phyloP scores from a whole-genome alignment of 345 rosid species.

The Aquilaria yunnanensis region DNA sequence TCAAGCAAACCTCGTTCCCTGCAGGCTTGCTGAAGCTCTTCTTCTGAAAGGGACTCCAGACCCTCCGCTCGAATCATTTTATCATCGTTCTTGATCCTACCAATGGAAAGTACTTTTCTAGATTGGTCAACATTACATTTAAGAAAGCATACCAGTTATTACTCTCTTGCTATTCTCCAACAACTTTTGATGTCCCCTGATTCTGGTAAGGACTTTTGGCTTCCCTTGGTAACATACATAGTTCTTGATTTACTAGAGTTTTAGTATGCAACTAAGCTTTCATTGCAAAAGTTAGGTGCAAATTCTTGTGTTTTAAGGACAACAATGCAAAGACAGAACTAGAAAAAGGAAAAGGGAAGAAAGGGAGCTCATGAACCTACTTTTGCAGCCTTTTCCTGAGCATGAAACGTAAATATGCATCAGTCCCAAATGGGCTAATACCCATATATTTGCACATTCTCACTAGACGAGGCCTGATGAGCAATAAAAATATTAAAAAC shows the following conservation, averaged over 20 bases:
- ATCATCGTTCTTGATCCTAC: conserved; percentile 92
- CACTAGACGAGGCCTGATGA: conserved; percentile 78
- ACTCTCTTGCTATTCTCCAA: too few relatives aligned
- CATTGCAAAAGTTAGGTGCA: not conserved
- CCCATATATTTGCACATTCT: conserved; percentile 99
- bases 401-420: conserved; percentile 90
- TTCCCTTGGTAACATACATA: too few relatives aligned
- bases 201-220: too few relatives aligned
- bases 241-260: not conserved
- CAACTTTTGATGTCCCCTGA: too few relatives aligned
- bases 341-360: not conserved
- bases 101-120: conserved; percentile 13
- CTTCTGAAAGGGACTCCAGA: conserved; percentile 85
- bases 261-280: not conserved
- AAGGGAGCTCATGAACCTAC: conserved; percentile 25
- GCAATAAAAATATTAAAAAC: conserved; percentile 16
- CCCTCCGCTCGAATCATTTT: conserved; percentile 92
- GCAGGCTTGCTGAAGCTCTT: conserved; percentile 92
- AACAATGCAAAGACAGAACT: not conserved
- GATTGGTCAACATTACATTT: conserved; percentile 3
- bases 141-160: not conserved
- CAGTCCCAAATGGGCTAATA: conserved; percentile 89
- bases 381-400: conserved; percentile 83
- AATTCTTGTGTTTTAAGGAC: not conserved
- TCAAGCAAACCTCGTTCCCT: conserved; percentile 94